Base-by-base conservation (phyloP, 495 filamentous ascomycete genomes). In the Margaritispora aquatica region DNA sequence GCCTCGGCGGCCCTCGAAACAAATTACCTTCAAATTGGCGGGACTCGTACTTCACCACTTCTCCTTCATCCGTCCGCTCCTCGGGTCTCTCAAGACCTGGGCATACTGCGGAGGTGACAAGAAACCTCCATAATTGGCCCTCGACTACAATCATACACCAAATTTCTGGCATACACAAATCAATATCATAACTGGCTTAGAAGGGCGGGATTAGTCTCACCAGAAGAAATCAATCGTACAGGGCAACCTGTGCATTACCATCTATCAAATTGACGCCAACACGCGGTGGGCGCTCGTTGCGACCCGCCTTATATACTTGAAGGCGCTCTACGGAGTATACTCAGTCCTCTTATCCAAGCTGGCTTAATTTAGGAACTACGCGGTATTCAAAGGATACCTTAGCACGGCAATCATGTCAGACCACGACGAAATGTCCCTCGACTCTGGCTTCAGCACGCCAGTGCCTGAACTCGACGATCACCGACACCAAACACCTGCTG, bases 11-110 rank as follows among this genome's bases (percentile, higher is more conserved):
- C 62, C 26, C 24, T 46, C 15, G 26, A 9, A 20, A 27, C 55
- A 51, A 75, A 83, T 68, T 84, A 87, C 82, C n/a, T n/a, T n/a
- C 93, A 97, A 96, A 86, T 96, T 98, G 94, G 94, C 94, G 92
- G 92, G 88, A 78, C 80, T 85, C 83, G 85, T 75, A 74, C 80
- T 79, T 73, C 74, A 78, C 72, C 75, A 84, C 80, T 87, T 89
- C 75, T 89, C 89, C 70, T 89, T 89, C 80, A 77, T 87, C 69
- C 88, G 89, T 81, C 93, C 92, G 81, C 90, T 96, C 74, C 87
- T 95, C 68, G 91, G 91, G 79, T 92, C 94, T 71, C 38, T n/a
- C 3, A 83, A 84, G 68, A 81, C 84, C 77, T 86, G 92, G 90
- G 88, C 90, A 82, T 92, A 94, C 76, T 83, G 85, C 80, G 92